A percentile compares a stretch with the other conserved stretches of the same genome.
Evolutionary conservation across 805 yeast species (phyloP).

Genomic region (Spathaspora sp.): DNA sequence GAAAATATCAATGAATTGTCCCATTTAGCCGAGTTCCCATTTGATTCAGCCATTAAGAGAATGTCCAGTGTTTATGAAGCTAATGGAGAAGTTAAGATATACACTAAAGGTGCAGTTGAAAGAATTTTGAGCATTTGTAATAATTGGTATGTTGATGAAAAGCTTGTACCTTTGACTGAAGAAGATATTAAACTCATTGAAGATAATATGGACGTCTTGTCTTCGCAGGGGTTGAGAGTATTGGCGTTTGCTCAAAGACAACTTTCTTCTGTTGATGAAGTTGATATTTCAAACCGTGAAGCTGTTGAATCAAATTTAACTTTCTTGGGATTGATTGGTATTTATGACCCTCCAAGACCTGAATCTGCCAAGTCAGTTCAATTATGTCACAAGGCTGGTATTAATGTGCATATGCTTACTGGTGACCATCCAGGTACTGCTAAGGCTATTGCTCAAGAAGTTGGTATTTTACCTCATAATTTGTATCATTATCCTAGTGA

Average conservation of each 20-base stretch:
- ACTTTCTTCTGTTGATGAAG: constrained; percentile 6
- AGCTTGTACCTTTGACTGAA: constrained; percentile 15
- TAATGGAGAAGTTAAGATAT: constrained; percentile 7
- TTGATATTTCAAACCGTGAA: constrained; percentile 12
- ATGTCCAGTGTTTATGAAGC: constrained; percentile 25
- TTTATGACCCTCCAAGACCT: constrained; percentile 34
- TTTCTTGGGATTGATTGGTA: constrained; percentile 29
- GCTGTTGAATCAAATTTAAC: constrained; percentile 19
- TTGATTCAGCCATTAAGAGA: constrained; percentile 30
- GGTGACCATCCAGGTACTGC: constrained; percentile 36
- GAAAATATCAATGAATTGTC: constrained; percentile 11
- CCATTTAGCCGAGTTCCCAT: constrained; percentile 27
- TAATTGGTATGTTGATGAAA: constrained; percentile 15
- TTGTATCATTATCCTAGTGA: constrained; percentile 52
- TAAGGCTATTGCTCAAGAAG: constrained; percentile 33
- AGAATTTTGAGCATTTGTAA: constrained; percentile 22
- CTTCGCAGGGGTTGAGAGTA: constrained; percentile 28
- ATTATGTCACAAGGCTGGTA: constrained; percentile 31
- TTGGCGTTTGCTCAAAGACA: constrained; percentile 27
- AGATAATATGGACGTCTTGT: constrained; percentile 22
- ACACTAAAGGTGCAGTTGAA: constrained; percentile 34
- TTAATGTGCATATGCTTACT: constrained; percentile 33
- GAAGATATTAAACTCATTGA: constrained; percentile 18
- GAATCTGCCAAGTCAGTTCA: constrained; percentile 25
- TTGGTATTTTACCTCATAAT: constrained; percentile 39